These are phyloP conservation scores for Paramecium tetraurelia DNA, from an alignment of 73 alveolate genomes.

Conservation along the genomic window DNA sequence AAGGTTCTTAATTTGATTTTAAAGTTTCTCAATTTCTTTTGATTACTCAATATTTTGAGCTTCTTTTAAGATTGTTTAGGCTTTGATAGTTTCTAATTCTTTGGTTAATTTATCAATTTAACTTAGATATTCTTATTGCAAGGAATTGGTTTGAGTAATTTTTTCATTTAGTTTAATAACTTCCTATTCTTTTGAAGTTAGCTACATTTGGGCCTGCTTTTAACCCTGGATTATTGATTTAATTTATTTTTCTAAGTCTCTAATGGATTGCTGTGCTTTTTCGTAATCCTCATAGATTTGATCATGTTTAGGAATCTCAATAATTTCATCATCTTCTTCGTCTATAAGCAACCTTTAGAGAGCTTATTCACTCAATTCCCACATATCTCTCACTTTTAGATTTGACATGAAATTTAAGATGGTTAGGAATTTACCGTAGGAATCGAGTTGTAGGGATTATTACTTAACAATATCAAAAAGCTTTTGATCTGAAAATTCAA, in stretches of 20 bases:
- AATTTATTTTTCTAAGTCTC: background rate
- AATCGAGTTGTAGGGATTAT: background rate
- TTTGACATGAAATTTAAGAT: background rate
- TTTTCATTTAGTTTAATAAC: background rate
- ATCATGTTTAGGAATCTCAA: background rate
- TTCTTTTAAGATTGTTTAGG: background rate
- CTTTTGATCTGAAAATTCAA: background rate
- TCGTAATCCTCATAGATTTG: background rate
- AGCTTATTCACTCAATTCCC: background rate
- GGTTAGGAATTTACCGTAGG: background rate
- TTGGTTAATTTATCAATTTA: background rate
- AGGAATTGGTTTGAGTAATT: background rate
- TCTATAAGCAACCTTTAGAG: background rate
- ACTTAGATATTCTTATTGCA: background rate
- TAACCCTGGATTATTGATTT: background rate
- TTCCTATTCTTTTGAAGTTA: background rate
- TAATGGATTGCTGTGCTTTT: background rate
- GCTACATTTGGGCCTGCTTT: background rate
- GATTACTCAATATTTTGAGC: background rate
- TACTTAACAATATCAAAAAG: background rate
- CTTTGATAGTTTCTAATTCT: background rate
- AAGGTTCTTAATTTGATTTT: background rate
- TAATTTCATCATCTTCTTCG: conserved; percentile 4
- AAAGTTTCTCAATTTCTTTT: background rate
- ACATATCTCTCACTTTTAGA: background rate